phyloP scores from a whole-genome alignment of 1,284 basidiomycete species.

The Irpex lacteus region DNA sequence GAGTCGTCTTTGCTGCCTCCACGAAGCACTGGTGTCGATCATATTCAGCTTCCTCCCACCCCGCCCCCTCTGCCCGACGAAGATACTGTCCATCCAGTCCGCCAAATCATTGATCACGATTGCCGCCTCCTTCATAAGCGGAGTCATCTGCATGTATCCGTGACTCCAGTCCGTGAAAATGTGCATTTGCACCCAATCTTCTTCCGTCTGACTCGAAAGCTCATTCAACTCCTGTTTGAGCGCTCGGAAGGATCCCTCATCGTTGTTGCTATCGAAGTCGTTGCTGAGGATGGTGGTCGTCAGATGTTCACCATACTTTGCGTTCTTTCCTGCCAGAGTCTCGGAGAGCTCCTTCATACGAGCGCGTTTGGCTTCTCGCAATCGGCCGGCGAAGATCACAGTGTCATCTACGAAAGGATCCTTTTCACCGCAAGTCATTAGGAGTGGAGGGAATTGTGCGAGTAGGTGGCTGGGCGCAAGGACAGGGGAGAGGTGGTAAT shows the following conservation, averaged over 20 bases:
- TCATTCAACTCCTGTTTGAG: constrained; percentile 57
- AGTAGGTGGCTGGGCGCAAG: constrained; percentile 82
- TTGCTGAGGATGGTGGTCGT: constrained; percentile 37
- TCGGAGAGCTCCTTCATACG: constrained; percentile 69
- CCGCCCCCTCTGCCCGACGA: constrained; percentile 37
- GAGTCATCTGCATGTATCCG: constrained; percentile 93
- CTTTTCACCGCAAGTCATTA: constrained; percentile 93
- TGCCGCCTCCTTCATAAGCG: constrained; percentile 80
- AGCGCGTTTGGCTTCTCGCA: constrained; percentile 88
- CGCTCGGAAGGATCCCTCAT: constrained; percentile 26
- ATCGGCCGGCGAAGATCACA: constrained; percentile 90
- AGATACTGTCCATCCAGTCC: constrained; percentile 89
- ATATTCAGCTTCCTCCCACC: constrained; percentile 1
- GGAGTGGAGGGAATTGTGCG: constrained; percentile 89
- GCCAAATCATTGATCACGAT: constrained; percentile 85
- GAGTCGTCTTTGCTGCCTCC: neutral
- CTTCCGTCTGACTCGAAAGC: constrained; percentile 71
- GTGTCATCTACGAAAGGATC: constrained; percentile 97
- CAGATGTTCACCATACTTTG: constrained; percentile 52
- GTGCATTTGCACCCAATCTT: constrained; percentile 95
- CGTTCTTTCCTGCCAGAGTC: constrained; percentile 52
- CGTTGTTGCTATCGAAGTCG: constrained; percentile 30
- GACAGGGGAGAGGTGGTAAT: constrained; percentile 95
- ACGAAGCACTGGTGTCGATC: neutral
- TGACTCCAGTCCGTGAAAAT: constrained; percentile 91